These are phyloP conservation scores for Cyclocybe aegerita DNA, from an alignment of 768 basidiomycete species.

Conservation along the genomic window DNA sequence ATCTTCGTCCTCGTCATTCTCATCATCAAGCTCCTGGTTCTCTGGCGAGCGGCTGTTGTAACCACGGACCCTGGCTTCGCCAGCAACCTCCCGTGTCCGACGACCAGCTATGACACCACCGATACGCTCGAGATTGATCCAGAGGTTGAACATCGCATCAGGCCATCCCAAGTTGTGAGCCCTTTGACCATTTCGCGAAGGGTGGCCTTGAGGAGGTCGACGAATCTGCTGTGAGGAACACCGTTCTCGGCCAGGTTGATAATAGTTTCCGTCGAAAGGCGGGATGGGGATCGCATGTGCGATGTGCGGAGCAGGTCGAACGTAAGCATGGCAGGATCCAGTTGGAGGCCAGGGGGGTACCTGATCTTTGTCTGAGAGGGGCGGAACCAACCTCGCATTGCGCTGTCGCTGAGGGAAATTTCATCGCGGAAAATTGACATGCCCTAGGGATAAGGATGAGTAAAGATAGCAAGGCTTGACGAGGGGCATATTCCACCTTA, in stretches of 20 bases:
- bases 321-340: slow-evolving; percentile 41
- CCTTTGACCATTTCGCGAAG: slow-evolving; percentile 33
- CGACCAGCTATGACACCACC: slow-evolving; percentile 39
- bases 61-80: slow-evolving; percentile 45
- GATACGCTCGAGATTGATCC: slow-evolving; percentile 35
- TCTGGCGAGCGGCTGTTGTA: slow-evolving; percentile 43
- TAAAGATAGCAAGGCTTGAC: not conserved
- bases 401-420: not conserved
- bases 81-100: slow-evolving; percentile 31
- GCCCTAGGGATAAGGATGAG: slow-evolving; percentile 25
- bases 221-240: slow-evolving; percentile 43
- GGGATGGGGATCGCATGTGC: slow-evolving; percentile 42
- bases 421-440: slow-evolving; percentile 33
- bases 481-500: slow-evolving; percentile 33
- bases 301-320: slow-evolving; percentile 54
- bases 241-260: slow-evolving; percentile 68
- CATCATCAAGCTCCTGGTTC: slow-evolving; percentile 34
- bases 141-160: slow-evolving; percentile 42
- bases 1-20: slow-evolving; percentile 34
- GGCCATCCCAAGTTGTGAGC: slow-evolving; percentile 46
- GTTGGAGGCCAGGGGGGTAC: slow-evolving; percentile 29
- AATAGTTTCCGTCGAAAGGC: slow-evolving; percentile 56
- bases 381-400: slow-evolving; percentile 25
- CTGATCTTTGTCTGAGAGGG: slow-evolving; percentile 48
- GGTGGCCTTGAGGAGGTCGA: slow-evolving; percentile 32